Conservation (phyloP, 257 asterid species). For the Cynanchum wilfordii region DNA sequence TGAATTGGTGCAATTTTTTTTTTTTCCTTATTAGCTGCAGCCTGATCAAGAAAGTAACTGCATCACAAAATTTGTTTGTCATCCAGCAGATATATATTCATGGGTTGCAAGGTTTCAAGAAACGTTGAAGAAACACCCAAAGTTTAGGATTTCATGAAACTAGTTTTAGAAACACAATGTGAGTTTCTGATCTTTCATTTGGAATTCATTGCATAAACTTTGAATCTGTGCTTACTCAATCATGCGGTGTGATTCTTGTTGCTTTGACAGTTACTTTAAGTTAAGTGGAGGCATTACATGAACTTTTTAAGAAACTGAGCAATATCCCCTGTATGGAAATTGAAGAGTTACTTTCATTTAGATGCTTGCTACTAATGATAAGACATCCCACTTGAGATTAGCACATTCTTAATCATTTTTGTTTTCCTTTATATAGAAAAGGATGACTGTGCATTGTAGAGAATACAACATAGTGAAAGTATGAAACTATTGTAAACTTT, state of each 20-base stretch:
- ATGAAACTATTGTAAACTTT: background rate
- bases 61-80: background rate
- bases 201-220: background rate
- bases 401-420: background rate
- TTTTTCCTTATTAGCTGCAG: background rate
- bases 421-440: background rate
- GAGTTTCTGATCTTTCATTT: slow-evolving; percentile 1
- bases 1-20: background rate
- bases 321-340: background rate
- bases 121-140: background rate
- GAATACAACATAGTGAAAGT: too few relatives aligned
- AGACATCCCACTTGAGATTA: background rate
- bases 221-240: background rate
- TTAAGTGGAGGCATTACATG: slow-evolving; percentile 20
- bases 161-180: slow-evolving; percentile 30
- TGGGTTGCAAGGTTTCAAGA: slow-evolving; percentile 22
- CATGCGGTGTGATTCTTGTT: background rate
- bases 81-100: background rate
- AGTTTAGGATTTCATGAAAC: slow-evolving; percentile 12
- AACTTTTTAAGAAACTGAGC: slow-evolving; percentile 21
- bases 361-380: background rate
- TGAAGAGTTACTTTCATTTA: background rate
- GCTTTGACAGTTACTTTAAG: slow-evolving; percentile 16
- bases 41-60: background rate
- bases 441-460: too few relatives aligned